These are phyloP conservation scores for Boletus rubescentipes DNA, from an alignment of 768 basidiomycete genomes.

Conservation along the genomic window DNA sequence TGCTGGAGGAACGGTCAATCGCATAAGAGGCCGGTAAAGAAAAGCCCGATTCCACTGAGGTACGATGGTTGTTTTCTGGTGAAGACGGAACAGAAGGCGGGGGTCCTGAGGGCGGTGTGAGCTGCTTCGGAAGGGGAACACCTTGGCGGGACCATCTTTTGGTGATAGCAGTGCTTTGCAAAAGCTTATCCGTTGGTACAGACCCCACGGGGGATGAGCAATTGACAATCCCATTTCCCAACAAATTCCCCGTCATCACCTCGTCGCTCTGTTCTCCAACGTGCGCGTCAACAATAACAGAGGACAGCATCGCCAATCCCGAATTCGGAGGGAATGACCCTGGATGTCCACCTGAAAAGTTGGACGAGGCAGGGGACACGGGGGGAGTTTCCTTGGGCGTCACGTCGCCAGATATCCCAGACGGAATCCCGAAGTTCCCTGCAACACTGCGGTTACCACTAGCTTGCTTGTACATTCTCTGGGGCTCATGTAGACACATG, in stretches of 20 bases:
- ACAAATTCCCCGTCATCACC: neutral
- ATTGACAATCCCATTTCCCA: neutral
- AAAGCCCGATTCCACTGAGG: conserved; percentile 24
- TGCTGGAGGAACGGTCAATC: conserved; percentile 35
- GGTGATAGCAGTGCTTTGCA: conserved; percentile 22
- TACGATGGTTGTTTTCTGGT: conserved; percentile 21
- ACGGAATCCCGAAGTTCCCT: conserved; percentile 29
- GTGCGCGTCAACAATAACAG: neutral
- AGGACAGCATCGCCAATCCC: neutral
- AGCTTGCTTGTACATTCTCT: conserved; percentile 26
- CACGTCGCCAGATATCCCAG: conserved; percentile 7
- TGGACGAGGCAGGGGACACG: neutral
- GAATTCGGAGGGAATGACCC: conserved; percentile 6
- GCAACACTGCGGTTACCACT: conserved; percentile 30
- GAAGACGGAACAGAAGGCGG: conserved; percentile 46
- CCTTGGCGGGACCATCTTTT: conserved; percentile 59
- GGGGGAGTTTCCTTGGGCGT: conserved; percentile 13
- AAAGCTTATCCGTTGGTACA: conserved; percentile 30
- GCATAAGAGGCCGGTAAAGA: conserved; percentile 34
- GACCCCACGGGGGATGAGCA: neutral
- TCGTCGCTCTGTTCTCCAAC: conserved; percentile 5
- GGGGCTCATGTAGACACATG: conserved; percentile 4
- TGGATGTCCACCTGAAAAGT: conserved; percentile 1
- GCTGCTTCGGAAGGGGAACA: conserved; percentile 45
- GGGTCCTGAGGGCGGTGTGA: conserved; percentile 60